phyloP scores from a whole-genome alignment of 495 filamentous ascomycete species.

The Aspergillus indologenus region DNA sequence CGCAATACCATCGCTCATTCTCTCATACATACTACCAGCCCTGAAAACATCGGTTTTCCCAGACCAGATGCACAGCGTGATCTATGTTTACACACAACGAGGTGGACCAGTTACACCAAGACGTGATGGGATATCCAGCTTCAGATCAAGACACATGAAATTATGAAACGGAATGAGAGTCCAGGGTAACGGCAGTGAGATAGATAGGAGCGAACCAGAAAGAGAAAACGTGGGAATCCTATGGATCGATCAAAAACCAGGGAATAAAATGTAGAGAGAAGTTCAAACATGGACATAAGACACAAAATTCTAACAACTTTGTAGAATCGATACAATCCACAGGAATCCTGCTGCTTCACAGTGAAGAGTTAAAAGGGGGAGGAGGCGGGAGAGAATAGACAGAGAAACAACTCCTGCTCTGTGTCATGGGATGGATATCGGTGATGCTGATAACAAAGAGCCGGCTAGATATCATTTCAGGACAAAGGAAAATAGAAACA shows the following conservation, averaged over 20 bases:
- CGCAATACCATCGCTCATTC: conserved; percentile 4
- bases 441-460: conserved; percentile 35
- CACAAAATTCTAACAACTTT: not conserved
- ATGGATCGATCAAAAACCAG: conserved; percentile 7
- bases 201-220: conserved; percentile 1
- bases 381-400: conserved; percentile 4
- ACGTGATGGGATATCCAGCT: conserved; percentile 46
- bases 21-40: conserved; percentile 28
- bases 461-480: conserved; percentile 46
- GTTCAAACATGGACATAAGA: conserved; percentile 6
- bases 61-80: conserved; percentile 33
- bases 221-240: conserved; percentile 11
- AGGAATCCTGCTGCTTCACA: conserved; percentile 16
- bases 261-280: conserved; percentile 8
- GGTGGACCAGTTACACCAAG: conserved; percentile 27
- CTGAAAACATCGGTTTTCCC: conserved; percentile 24
- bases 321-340: conserved; percentile 8
- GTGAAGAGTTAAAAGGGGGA: conserved; percentile 15
- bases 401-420: conserved; percentile 29
- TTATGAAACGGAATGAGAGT: conserved; percentile 17
- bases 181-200: conserved; percentile 10
- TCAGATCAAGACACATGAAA: conserved; percentile 32
- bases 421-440: conserved; percentile 39
- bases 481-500: conserved; percentile 25
- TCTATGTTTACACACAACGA: conserved; percentile 43